These are phyloP conservation scores for Termitomyces sp. DNA, from an alignment of 768 basidiomycete species.

Conservation along the genomic window DNA sequence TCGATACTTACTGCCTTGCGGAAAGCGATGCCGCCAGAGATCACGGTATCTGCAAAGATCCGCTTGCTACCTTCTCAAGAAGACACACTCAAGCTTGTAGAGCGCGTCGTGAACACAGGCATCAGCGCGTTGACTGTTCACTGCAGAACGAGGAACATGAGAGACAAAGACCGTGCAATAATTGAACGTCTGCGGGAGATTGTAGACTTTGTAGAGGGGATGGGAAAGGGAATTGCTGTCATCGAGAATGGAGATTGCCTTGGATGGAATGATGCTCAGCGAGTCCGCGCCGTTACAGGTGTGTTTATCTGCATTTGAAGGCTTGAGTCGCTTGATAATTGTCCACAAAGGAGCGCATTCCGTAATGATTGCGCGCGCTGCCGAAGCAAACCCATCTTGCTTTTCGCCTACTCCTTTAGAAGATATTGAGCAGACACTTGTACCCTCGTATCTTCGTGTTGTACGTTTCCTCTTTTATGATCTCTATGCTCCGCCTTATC, in stretches of 20 bases:
- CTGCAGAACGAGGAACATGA: constrained; percentile 91
- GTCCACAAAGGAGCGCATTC: constrained; percentile 64
- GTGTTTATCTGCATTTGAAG: not conserved
- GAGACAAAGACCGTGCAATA: constrained; percentile 73
- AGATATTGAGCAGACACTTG: constrained; percentile 63
- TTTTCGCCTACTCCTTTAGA: constrained; percentile 66
- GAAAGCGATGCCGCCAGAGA: constrained; percentile 61
- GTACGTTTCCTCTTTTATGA: constrained; percentile 29
- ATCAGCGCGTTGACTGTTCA: constrained; percentile 90
- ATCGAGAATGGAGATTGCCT: constrained; percentile 92
- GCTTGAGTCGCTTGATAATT: not conserved
- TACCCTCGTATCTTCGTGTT: constrained; percentile 71
- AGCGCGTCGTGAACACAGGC: constrained; percentile 82
- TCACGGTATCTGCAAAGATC: constrained; percentile 94
- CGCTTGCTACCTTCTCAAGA: constrained; percentile 81
- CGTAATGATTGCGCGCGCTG: constrained; percentile 95
- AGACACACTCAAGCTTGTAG: constrained; percentile 86
- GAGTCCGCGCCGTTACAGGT: constrained; percentile 75
- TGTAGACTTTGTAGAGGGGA: constrained; percentile 72
- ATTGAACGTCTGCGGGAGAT: constrained; percentile 79
- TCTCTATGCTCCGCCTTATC: not conserved
- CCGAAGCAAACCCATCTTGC: constrained; percentile 88
- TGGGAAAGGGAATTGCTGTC: constrained; percentile 79
- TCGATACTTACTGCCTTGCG: constrained; percentile 81
- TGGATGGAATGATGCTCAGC: constrained; percentile 71